Evolutionary conservation across 2,329 filamentous ascomycete genomes (phyloP).

Genomic region (Hypocreales sp.): DNA sequence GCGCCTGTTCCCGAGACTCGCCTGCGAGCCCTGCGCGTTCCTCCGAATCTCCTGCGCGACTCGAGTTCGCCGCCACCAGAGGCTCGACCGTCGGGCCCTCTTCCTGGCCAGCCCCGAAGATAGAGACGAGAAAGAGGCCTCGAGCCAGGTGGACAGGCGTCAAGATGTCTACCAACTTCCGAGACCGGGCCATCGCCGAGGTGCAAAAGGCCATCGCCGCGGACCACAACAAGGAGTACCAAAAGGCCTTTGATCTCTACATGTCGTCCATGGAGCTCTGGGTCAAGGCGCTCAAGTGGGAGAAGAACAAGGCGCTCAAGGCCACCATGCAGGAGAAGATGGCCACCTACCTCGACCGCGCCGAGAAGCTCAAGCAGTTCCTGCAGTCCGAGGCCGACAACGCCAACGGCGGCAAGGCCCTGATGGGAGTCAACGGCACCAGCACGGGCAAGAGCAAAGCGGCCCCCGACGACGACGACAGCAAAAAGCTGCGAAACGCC

Average conservation of each 20-base stretch:
- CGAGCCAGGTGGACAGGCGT: no score
- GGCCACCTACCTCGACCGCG: constrained; percentile 94
- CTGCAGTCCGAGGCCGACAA: constrained; percentile 63
- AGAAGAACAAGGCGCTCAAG: constrained; percentile 95
- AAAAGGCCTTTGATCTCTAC: constrained; percentile 92
- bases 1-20: no score
- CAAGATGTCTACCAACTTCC: constrained; percentile 98
- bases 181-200: constrained; percentile 88
- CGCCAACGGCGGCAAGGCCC: constrained; percentile 42
- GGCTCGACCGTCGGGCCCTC: no score
- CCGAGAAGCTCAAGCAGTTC: constrained; percentile 93
- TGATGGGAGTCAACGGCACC: constrained; percentile 55
- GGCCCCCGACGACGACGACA: constrained; percentile 72
- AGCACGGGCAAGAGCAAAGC: constrained; percentile 44
- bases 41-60: background rate
- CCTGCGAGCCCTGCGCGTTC: background rate
- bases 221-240: constrained; percentile 91
- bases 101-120: no score
- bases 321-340: constrained; percentile 95
- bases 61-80: background rate
- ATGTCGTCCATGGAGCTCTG: constrained; percentile 93
- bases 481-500: constrained; percentile 86
- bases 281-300: constrained; percentile 98
- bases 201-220: constrained; percentile 96
- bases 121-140: no score